These are phyloP conservation scores for Pythium aquatile DNA, from an alignment of 352 stramenopile species.

Conservation along the genomic window DNA sequence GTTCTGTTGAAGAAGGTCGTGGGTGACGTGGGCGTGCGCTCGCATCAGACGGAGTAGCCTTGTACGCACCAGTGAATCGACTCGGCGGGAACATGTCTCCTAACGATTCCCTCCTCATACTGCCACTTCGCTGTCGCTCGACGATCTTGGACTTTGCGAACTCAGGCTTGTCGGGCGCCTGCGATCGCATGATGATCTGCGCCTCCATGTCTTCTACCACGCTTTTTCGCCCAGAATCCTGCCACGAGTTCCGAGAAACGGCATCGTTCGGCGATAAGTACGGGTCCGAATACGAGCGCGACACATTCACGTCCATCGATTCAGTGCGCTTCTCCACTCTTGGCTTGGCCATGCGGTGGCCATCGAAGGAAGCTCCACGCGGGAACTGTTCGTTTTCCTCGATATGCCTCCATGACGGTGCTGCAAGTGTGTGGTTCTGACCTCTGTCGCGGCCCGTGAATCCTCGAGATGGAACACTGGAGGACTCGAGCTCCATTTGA, in stretches of 20 bases:
- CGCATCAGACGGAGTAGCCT: not conserved
- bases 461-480: slow-evolving; percentile 30
- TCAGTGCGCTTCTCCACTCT: slow-evolving; percentile 21
- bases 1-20: not conserved
- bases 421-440: slow-evolving; percentile 25
- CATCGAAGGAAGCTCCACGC: slow-evolving; percentile 33
- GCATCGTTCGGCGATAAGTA: slow-evolving; percentile 50
- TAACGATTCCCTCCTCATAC: slow-evolving; percentile 16
- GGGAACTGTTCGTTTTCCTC: slow-evolving; percentile 19
- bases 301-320: slow-evolving; percentile 35
- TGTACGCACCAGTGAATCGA: slow-evolving; percentile 1
- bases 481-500: slow-evolving; percentile 20
- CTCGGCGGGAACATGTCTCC: slow-evolving; percentile 1
- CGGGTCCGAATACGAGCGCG: slow-evolving; percentile 58
- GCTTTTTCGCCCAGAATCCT: slow-evolving; percentile 30
- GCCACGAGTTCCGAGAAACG: slow-evolving; percentile 31
- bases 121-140: slow-evolving; percentile 28
- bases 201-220: slow-evolving; percentile 35
- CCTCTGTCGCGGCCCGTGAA: slow-evolving; percentile 22
- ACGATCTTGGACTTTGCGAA: slow-evolving; percentile 26
- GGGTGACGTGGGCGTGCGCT: not conserved
- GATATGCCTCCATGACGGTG: slow-evolving; percentile 24
- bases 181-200: slow-evolving; percentile 50
- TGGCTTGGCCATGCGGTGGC: not conserved
- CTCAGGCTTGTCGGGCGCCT: slow-evolving; percentile 42